Evolutionary conservation across 352 stramenopile genomes (phyloP).

Genomic region (Thraustochytrium sp.): DNA sequence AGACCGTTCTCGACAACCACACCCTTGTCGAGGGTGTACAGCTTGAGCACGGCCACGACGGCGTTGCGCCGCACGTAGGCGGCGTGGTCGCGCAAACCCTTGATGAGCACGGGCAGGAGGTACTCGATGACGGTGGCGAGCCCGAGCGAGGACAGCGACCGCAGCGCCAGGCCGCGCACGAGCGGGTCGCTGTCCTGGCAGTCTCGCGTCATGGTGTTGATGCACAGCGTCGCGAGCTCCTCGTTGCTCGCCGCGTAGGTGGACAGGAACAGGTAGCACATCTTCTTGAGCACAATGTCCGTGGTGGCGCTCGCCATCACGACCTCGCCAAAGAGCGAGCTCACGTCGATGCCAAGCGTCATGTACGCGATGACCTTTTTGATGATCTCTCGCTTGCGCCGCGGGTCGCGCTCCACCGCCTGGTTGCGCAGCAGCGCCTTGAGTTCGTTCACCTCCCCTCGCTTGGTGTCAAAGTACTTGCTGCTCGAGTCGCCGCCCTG

Average conservation of each 20-base stretch:
- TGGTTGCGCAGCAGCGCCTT: constrained; percentile 89
- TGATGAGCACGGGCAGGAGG: constrained; percentile 56
- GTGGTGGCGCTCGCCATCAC: constrained; percentile 88
- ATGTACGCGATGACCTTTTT: constrained; percentile 99
- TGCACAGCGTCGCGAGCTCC: constrained; percentile 98
- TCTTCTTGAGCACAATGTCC: constrained; percentile 99
- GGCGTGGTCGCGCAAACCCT: constrained; percentile 86
- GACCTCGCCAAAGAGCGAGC: constrained; percentile 97
- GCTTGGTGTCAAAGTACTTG: constrained; percentile 60
- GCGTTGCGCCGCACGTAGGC: constrained; percentile 97
- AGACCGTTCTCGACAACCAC: constrained; percentile 86
- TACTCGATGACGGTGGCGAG: constrained; percentile 98
- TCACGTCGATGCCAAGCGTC: constrained; percentile 98
- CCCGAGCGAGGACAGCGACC: constrained; percentile 89
- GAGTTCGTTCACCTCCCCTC: constrained; percentile 88
- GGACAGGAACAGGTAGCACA: constrained; percentile 99
- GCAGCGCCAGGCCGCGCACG: constrained; percentile 91
- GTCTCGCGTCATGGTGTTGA: constrained; percentile 99
- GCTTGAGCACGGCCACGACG: constrained; percentile 98
- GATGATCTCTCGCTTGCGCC: constrained; percentile 97
- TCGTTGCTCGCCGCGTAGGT: constrained; percentile 97
- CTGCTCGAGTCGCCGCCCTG: constrained; percentile 8
- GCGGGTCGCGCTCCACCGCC: constrained; percentile 89
- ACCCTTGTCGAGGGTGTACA: constrained; percentile 82
- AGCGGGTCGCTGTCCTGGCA: constrained; percentile 97